A percentile compares a stretch with the other conserved stretches of the same genome.
Conservation (phyloP, 1,284 basidiomycete genomes). For the Trichosporon ovoides region DNA sequence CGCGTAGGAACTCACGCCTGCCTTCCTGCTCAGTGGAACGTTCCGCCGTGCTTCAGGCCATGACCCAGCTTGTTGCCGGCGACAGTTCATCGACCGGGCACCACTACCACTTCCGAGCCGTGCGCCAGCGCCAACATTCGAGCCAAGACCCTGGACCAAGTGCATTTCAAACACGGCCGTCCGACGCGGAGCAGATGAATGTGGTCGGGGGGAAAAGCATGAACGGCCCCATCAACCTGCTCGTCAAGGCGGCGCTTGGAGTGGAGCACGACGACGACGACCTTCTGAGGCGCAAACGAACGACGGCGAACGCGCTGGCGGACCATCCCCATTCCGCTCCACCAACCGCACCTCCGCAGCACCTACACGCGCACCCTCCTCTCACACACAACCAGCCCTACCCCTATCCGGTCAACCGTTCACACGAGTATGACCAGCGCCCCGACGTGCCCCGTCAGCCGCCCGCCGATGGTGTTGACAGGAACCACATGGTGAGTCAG, state of each 20-base stretch:
- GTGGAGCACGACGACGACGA: background rate
- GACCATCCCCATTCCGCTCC: background rate
- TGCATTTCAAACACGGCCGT: background rate
- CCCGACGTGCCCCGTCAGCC: background rate
- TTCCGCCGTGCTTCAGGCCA: background rate
- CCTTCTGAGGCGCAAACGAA: too few species aligned
- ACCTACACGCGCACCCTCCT: background rate
- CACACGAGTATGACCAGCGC: background rate
- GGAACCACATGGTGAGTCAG: background rate
- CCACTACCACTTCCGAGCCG: background rate
- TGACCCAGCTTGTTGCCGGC: background rate
- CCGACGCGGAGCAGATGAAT: background rate
- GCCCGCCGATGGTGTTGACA: background rate
- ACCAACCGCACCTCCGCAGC: background rate
- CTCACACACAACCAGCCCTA: background rate
- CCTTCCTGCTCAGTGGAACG: background rate
- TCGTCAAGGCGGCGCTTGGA: slow-evolving; percentile 10
- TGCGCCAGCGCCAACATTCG: background rate
- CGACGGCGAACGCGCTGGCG: background rate
- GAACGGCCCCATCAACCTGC: slow-evolving; percentile 8
- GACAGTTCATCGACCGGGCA: background rate
- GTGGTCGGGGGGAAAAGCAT: background rate
- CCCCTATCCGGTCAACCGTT: background rate
- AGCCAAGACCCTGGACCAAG: background rate
- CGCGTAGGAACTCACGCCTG: background rate